A percentile compares a stretch with the other conserved stretches of the same genome.
Evolutionary conservation across 805 yeast genomes (phyloP).

Genomic region (Starmerella stellata): DNA sequence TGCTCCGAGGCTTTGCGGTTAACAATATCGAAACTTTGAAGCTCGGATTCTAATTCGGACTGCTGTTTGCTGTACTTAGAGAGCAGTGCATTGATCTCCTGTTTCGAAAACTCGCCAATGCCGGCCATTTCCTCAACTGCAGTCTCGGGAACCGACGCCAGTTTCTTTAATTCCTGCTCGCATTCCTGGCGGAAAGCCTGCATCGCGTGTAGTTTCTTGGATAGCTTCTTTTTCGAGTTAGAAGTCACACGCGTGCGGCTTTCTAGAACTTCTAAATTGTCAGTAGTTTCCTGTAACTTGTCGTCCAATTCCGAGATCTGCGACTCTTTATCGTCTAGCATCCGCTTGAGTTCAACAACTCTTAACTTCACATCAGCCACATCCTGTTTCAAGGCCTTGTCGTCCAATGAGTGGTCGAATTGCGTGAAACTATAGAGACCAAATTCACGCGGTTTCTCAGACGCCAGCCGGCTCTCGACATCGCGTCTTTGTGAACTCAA

Average conservation of each 20-base stretch:
- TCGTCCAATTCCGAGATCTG: neutral
- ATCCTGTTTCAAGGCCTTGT: neutral
- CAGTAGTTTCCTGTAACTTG: neutral
- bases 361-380: neutral
- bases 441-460: neutral
- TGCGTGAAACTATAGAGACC: neutral
- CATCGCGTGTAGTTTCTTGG: neutral
- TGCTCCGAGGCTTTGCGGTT: constrained; percentile 84
- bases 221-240: neutral
- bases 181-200: neutral
- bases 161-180: neutral
- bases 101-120: constrained; percentile 32
- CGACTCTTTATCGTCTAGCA: neutral
- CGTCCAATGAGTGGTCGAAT: neutral
- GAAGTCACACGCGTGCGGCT: neutral
- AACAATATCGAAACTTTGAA: constrained; percentile 53
- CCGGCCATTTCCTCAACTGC: constrained; percentile 23
- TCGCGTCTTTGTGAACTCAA: neutral
- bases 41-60: constrained; percentile 27
- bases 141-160: constrained; percentile 1
- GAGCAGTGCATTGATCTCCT: constrained; percentile 35
- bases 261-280: neutral
- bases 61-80: neutral
- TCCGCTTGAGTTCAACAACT: neutral
- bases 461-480: neutral